These are phyloP conservation scores for Metschnikowia lochheadii DNA, from an alignment of 805 yeast species.

Conservation along the genomic window DNA sequence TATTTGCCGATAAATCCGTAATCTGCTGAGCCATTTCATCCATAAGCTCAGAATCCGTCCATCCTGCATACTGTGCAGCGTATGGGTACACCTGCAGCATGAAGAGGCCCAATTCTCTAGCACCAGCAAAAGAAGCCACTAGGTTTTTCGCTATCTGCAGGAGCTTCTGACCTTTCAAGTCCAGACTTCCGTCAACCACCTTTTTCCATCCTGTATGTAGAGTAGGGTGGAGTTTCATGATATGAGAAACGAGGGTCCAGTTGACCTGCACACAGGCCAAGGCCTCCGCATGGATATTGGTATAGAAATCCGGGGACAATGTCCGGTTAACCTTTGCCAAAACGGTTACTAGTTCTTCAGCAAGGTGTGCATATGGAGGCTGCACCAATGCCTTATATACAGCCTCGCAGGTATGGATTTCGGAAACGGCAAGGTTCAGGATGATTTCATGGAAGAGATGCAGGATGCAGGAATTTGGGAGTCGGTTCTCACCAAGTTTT, in stretches of 20 bases:
- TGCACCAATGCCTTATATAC: slow-evolving; percentile 41
- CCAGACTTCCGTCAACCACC: slow-evolving; percentile 21
- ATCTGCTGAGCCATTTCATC: slow-evolving; percentile 39
- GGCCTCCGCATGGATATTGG: slow-evolving; percentile 34
- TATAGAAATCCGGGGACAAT: slow-evolving; percentile 49
- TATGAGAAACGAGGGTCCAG: slow-evolving; percentile 45
- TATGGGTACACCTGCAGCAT: slow-evolving; percentile 41
- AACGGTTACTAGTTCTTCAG: slow-evolving; percentile 43
- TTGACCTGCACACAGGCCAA: slow-evolving; percentile 22
- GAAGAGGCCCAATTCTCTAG: slow-evolving; percentile 55
- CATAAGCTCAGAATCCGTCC: slow-evolving; percentile 29
- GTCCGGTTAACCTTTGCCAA: slow-evolving; percentile 50
- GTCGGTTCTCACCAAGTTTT: background rate
- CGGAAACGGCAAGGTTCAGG: slow-evolving; percentile 26
- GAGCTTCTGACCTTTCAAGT: background rate
- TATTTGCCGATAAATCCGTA: slow-evolving; percentile 44
- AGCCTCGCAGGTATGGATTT: slow-evolving; percentile 43
- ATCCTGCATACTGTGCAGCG: slow-evolving; percentile 20
- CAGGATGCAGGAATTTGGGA: slow-evolving; percentile 5
- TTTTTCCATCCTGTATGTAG: slow-evolving; percentile 45
- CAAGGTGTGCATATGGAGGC: slow-evolving; percentile 30
- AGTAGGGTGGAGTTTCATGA: slow-evolving; percentile 54
- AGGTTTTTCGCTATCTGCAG: slow-evolving; percentile 26
- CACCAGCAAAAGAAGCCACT: slow-evolving; percentile 47
- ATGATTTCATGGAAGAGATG: slow-evolving; percentile 27